Conservation (phyloP, 371 early-diverging fungal genomes). For the Mortierella sp. region DNA sequence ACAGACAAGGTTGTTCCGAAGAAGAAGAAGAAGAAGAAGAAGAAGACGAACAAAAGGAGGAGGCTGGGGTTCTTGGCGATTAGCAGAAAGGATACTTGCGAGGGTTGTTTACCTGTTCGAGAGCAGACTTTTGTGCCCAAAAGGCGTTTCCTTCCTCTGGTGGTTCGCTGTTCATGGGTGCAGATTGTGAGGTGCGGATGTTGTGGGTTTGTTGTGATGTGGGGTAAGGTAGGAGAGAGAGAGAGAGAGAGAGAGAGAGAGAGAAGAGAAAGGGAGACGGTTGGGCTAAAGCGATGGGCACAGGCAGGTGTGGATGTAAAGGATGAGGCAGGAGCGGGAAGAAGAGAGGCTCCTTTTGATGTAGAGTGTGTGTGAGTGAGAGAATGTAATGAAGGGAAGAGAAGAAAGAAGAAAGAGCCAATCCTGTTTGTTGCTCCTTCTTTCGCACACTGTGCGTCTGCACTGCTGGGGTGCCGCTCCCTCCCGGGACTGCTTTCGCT, state of each 20-base stretch:
- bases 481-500: not conserved
- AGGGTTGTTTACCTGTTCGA: constrained; percentile 57
- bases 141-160: constrained; percentile 58
- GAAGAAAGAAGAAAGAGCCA: not conserved
- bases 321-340: not conserved
- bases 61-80: constrained; percentile 38
- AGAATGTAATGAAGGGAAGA: not conserved
- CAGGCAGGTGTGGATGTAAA: not conserved
- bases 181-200: not conserved
- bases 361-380: not conserved
- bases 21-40: not conserved
- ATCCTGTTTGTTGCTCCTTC: not conserved
- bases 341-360: not conserved
- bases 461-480: too few species aligned
- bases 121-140: constrained; percentile 59
- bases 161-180: constrained; percentile 49
- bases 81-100: not conserved
- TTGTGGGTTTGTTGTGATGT: not conserved
- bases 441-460: not conserved
- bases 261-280: too few species aligned
- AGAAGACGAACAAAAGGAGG: too few species aligned
- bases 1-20: not conserved
- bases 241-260: too few species aligned
- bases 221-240: not conserved
- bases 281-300: constrained; percentile 1